Percentiles rank a stretch among this genome's conserved stretches.
phyloP scores from a whole-genome alignment of 495 filamentous ascomycete species.

The Daldinia bambusicola region DNA sequence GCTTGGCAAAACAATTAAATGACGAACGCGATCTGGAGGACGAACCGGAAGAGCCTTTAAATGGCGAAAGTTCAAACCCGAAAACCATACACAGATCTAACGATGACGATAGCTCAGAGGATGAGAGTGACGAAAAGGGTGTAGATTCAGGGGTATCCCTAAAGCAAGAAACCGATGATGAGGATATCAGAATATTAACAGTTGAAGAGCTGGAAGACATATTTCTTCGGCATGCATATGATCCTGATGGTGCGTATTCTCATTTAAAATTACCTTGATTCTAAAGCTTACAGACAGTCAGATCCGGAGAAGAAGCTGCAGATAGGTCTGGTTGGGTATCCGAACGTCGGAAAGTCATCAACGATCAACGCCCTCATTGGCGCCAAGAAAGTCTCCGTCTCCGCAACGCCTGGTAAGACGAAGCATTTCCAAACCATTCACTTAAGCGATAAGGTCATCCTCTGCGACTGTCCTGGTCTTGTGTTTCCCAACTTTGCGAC shows the following conservation, averaged over 20 bases:
- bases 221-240: slow-evolving; percentile 79
- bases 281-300: slow-evolving; percentile 26
- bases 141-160: slow-evolving; percentile 47
- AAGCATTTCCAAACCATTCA: slow-evolving; percentile 99
- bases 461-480: slow-evolving; percentile 98
- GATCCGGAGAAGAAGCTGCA: slow-evolving; percentile 73
- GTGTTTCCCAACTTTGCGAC: slow-evolving; percentile 98
- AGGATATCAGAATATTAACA: slow-evolving; percentile 83
- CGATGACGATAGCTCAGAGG: slow-evolving; percentile 31
- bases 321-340: slow-evolving; percentile 97
- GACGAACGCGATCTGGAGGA: slow-evolving; percentile 67
- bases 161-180: slow-evolving; percentile 53
- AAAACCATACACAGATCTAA: slow-evolving; percentile 45
- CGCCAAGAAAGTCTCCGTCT: slow-evolving; percentile 98
- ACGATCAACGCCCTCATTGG: slow-evolving; percentile 99
- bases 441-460: slow-evolving; percentile 83
- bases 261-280: background rate
- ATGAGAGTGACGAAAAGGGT: slow-evolving; percentile 54
- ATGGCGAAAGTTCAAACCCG: slow-evolving; percentile 45
- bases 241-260: slow-evolving; percentile 58
- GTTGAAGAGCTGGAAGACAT: slow-evolving; percentile 91
- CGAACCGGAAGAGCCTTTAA: slow-evolving; percentile 56
- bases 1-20: slow-evolving; percentile 86
- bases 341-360: slow-evolving; percentile 98
- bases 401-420: slow-evolving; percentile 96